These are phyloP conservation scores for Schizophyllum commune DNA, from an alignment of 1,284 basidiomycete genomes.

Conservation along the genomic window DNA sequence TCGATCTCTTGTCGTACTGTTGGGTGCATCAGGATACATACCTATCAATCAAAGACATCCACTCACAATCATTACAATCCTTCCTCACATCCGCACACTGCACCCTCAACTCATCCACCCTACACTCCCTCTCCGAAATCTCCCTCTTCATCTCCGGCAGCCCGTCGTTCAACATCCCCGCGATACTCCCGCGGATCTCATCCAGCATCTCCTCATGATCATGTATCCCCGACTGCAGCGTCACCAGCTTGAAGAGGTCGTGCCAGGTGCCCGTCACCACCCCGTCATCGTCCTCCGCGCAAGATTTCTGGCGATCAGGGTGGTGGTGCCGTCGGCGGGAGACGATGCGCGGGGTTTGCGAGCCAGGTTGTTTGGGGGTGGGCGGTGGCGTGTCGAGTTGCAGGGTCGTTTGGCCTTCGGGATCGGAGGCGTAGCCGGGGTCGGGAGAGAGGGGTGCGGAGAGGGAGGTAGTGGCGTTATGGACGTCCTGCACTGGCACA, in stretches of 20 bases:
- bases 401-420: slow-evolving; percentile 29
- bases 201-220: slow-evolving; percentile 59
- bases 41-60: slow-evolving; percentile 10
- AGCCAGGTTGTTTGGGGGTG: not conserved
- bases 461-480: slow-evolving; percentile 29
- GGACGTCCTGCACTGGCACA: no score
- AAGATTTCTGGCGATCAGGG: slow-evolving; percentile 10
- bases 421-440: slow-evolving; percentile 63
- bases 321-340: slow-evolving; percentile 25
- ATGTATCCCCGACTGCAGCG: slow-evolving; percentile 57
- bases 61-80: slow-evolving; percentile 40
- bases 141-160: slow-evolving; percentile 46
- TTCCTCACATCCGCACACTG: slow-evolving; percentile 31
- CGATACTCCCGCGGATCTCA: slow-evolving; percentile 47
- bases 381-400: not conserved
- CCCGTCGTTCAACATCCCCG: slow-evolving; percentile 38
- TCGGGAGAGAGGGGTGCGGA: slow-evolving; percentile 20
- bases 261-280: slow-evolving; percentile 54
- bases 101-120: slow-evolving; percentile 37
- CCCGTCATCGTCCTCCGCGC: slow-evolving; percentile 34
- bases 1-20: slow-evolving; percentile 38
- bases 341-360: slow-evolving; percentile 11
- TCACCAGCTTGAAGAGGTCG: slow-evolving; percentile 66
- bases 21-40: slow-evolving; percentile 7
- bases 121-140: slow-evolving; percentile 50